A percentile compares a stretch with the other conserved stretches of the same genome.
Conservation (phyloP, 257 asterid species). For the Scutellaria galericulata region DNA sequence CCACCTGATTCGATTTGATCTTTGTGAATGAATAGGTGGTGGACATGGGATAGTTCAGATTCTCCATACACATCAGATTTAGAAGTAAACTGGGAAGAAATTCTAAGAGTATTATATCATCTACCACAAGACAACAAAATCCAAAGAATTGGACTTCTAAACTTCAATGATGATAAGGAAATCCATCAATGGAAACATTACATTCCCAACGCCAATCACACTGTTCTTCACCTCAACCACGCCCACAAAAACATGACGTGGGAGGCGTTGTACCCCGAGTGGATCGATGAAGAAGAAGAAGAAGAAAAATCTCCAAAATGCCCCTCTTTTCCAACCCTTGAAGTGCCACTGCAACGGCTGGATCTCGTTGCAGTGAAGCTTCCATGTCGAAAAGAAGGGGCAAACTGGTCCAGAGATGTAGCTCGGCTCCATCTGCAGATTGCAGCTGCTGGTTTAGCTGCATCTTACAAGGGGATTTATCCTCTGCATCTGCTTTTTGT, state of each 20-base stretch:
- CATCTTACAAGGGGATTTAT: conserved; percentile 59
- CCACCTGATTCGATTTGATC: too few species aligned
- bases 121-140: conserved; percentile 37
- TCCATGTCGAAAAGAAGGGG: conserved; percentile 60
- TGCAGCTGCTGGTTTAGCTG: conserved; percentile 63
- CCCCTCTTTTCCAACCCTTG: conserved; percentile 60
- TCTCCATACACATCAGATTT: conserved; percentile 63
- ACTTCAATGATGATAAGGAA: conserved; percentile 57
- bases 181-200: conserved; percentile 51
- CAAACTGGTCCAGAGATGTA: conserved; percentile 73
- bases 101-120: conserved; percentile 42
- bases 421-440: conserved; percentile 79
- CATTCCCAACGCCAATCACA: conserved; percentile 54
- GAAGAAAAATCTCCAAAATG: conserved; percentile 67
- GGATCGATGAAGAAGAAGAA: conserved; percentile 91
- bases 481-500: conserved; percentile 59
- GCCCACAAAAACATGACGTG: conserved; percentile 59
- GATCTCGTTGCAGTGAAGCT: conserved; percentile 78
- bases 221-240: conserved; percentile 51
- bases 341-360: conserved; percentile 49
- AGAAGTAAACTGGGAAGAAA: conserved; percentile 55
- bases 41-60: conserved; percentile 62
- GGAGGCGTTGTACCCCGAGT: conserved; percentile 80
- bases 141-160: conserved; percentile 58
- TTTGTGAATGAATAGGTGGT: conserved; percentile 53